These are phyloP conservation scores for Amanita pseudoporphyria DNA, from an alignment of 768 basidiomycete genomes.

Conservation along the genomic window DNA sequence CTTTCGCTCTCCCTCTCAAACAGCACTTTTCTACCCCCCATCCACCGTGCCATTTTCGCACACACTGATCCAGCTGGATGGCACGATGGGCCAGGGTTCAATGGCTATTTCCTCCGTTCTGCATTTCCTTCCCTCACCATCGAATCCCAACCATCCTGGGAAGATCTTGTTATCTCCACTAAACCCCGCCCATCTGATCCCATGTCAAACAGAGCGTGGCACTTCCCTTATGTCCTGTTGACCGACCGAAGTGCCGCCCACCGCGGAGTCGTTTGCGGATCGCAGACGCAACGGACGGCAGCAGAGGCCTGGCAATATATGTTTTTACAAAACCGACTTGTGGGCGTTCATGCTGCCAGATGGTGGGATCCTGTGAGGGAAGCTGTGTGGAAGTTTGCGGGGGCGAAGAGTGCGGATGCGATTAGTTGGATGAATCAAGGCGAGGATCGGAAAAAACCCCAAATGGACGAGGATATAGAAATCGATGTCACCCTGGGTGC, in stretches of 20 bases:
- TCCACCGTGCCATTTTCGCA: conserved; percentile 65
- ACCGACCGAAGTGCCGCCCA: conserved; percentile 73
- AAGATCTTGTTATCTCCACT: conserved; percentile 40
- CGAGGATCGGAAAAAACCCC: not conserved
- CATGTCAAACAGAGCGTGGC: conserved; percentile 44
- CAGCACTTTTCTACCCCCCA: conserved; percentile 32
- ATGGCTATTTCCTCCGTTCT: conserved; percentile 64
- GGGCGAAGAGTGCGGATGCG: conserved; percentile 18
- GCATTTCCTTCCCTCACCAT: conserved; percentile 63
- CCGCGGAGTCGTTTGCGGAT: conserved; percentile 53
- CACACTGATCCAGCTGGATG: conserved; percentile 44
- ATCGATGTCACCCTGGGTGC: conserved; percentile 1
- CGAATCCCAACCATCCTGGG: conserved; percentile 65
- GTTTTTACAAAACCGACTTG: conserved; percentile 22
- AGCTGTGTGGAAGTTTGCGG: conserved; percentile 60
- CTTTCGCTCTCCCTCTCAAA: conserved; percentile 5
- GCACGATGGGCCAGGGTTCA: conserved; percentile 75
- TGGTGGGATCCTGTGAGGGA: conserved; percentile 79
- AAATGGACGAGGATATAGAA: conserved; percentile 6
- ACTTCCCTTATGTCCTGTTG: conserved; percentile 61
- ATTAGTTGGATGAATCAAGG: conserved; percentile 6
- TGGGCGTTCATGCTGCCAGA: conserved; percentile 34
- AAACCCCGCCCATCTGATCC: conserved; percentile 5
- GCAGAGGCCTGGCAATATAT: conserved; percentile 56
- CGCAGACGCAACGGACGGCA: conserved; percentile 61